phyloP scores from a whole-genome alignment of 164 flowering plant genomes.

The Pachysandra terminalis region DNA sequence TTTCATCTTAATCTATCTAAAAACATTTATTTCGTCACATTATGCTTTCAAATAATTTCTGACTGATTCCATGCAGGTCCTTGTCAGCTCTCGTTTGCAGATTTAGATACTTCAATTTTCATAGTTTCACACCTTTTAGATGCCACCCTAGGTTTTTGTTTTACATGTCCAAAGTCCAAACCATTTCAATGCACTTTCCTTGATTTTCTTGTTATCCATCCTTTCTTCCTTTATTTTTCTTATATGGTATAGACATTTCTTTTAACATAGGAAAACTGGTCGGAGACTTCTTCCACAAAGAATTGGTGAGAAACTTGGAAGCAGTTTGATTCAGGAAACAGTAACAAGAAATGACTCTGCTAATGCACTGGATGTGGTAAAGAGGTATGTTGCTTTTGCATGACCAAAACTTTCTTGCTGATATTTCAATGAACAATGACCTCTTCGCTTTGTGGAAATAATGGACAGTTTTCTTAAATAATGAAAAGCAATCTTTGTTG shows the following conservation, averaged over 20 bases:
- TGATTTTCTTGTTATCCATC: no score
- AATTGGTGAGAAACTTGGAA: constrained; percentile 15
- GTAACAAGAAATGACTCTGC: constrained; percentile 5
- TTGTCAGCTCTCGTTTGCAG: no score
- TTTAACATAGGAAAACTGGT: constrained; percentile 25
- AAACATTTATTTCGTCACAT: not conserved
- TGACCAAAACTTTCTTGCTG: not conserved
- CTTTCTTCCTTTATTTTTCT: not conserved
- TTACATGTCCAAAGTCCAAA: no score
- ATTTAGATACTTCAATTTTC: no score
- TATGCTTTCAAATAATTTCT: not conserved
- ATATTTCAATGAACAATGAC: not conserved
- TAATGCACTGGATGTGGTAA: constrained; percentile 6
- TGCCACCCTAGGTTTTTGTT: no score
- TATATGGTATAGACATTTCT: not conserved
- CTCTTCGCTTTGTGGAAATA: not conserved
- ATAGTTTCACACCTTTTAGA: no score
- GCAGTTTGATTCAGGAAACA: constrained; percentile 11
- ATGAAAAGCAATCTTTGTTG: not conserved
- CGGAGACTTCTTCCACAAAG: constrained; percentile 17
- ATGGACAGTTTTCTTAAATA: not conserved
- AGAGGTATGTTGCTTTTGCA: no score
- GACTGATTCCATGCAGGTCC: no score
- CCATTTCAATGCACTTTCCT: no score
- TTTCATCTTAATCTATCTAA: no score